Percentiles rank a stretch among this genome's conserved stretches.
phyloP scores from a whole-genome alignment of 768 basidiomycete genomes.

The Tylopilus cervinicoccineus region DNA sequence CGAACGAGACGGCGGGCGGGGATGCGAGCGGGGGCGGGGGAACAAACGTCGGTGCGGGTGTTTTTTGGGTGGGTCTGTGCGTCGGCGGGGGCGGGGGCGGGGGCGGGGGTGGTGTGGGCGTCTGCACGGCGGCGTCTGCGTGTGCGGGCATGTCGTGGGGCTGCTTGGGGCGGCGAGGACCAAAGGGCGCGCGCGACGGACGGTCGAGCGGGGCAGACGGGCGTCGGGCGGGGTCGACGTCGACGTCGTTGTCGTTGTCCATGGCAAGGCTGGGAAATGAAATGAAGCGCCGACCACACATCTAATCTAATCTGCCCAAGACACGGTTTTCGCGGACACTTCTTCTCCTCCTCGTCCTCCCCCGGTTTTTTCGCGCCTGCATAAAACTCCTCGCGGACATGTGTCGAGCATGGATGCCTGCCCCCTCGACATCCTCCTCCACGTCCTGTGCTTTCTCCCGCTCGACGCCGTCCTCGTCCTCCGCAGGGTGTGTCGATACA shows the following conservation, averaged over 20 bases:
- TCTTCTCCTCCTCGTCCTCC: constrained; percentile 1
- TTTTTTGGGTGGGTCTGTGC: too few relatives aligned
- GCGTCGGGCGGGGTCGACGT: background rate
- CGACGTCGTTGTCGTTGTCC: constrained; percentile 14
- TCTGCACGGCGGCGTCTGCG: constrained; percentile 16
- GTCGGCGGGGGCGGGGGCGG: too few relatives aligned
- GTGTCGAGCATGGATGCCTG: background rate
- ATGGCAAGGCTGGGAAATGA: constrained; percentile 9
- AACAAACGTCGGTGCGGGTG: constrained; percentile 2
- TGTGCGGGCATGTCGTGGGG: background rate
- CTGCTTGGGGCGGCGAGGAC: constrained; percentile 11
- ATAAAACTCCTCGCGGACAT: background rate
- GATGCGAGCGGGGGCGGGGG: constrained; percentile 37
- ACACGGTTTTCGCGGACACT: constrained; percentile 21
- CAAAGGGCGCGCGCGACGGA: constrained; percentile 19
- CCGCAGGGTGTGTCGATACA: constrained; percentile 40
- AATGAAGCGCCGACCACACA: too few relatives aligned
- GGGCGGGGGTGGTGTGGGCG: background rate
- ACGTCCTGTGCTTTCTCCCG: constrained; percentile 40
- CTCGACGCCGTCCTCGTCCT: constrained; percentile 41
- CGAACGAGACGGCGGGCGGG: constrained; percentile 54
- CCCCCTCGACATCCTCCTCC: constrained; percentile 8
- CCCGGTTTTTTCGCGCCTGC: constrained; percentile 24
- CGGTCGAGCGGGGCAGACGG: constrained; percentile 18
- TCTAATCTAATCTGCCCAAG: constrained; percentile 19